Evolutionary conservation across 345 rosid genomes (phyloP).

Genomic region (Salix koriyanagi): DNA sequence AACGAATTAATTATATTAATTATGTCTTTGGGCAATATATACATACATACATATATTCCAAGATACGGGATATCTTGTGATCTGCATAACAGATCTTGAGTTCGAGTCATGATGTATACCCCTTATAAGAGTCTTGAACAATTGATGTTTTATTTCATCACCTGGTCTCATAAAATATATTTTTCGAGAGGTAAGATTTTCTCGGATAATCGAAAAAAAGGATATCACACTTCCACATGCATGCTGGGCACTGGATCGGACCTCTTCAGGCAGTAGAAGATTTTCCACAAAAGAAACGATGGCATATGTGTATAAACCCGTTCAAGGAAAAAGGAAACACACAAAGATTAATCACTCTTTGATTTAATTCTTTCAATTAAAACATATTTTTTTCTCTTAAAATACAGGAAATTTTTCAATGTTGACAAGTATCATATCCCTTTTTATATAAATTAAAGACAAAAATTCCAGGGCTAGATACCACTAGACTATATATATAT

Average conservation of each 20-base stretch:
- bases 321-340: not conserved
- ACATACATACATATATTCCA: no score
- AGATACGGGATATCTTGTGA: no score
- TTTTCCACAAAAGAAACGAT: not conserved
- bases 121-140: fast-evolving
- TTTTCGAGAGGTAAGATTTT: no score
- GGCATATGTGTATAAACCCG: not conserved
- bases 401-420: not conserved
- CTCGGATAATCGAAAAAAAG: no score
- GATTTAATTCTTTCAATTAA: not conserved
- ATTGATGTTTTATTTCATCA: no score
- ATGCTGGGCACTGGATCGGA: not conserved
- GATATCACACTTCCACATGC: not conserved
- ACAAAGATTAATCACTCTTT: not conserved
- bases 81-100: no score
- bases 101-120: no score
- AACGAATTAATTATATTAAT: conserved; percentile 5
- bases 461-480: not conserved
- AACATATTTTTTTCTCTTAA: not conserved
- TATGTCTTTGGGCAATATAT: no score
- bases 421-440: not conserved
- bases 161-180: fast-evolving
- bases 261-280: not conserved
- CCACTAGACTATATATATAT: not conserved
- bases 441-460: not conserved